Evolutionary conservation across 1,139 yeast genomes (phyloP), one percentile per base, ranked within the genome.

Genomic region (Zygoascus sp.): DNA sequence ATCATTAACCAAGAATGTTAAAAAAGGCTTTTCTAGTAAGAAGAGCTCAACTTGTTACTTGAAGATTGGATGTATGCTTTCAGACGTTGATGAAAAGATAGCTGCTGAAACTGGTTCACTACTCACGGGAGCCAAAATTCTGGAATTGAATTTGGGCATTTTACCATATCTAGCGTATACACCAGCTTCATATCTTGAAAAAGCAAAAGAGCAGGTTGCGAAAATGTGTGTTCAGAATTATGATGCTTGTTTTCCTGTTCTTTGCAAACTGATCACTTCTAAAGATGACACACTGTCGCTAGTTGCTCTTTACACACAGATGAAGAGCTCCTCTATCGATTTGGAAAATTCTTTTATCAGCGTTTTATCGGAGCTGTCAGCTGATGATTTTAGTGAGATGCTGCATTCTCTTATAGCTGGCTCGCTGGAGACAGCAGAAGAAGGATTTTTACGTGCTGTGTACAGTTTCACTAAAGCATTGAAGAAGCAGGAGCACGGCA

Each of bases 261-360:
- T 50, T 16, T 47, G 50, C 36, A 39, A 41, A 15, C 35, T 44
- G n/a, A 21, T 22, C 3, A 21, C 32, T 10, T 36, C 40, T 5
- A 11, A 17, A 7, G 43, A 45, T 10, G 52, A 50, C n/a, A 9
- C 47, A n/a, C 22, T 36, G 9, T 17, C 50, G 7, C 39, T 50
- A 16, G 39, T 47, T 9, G 50, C 53, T n/a, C 15, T 45, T 5
- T 47, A 36, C 40, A 25, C 46, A 19, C 36, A 32, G 32, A 38
- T 42, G 34, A 40, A 30, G 23, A 41, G 45, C 15, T n/a, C 10
- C 5, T 22, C 32, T 10, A 45, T 21, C n/a, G 38, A 16, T 13
- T 11, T 45, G 7, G 32, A 42, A 10, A 30, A 22, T 7, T 25
- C 25, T 28, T 42, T 45, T 25, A 44, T 34, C 23, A 16, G 25